These are phyloP conservation scores for Metschnikowia amazonensis DNA, from an alignment of 805 yeast genomes.

Conservation along the genomic window DNA sequence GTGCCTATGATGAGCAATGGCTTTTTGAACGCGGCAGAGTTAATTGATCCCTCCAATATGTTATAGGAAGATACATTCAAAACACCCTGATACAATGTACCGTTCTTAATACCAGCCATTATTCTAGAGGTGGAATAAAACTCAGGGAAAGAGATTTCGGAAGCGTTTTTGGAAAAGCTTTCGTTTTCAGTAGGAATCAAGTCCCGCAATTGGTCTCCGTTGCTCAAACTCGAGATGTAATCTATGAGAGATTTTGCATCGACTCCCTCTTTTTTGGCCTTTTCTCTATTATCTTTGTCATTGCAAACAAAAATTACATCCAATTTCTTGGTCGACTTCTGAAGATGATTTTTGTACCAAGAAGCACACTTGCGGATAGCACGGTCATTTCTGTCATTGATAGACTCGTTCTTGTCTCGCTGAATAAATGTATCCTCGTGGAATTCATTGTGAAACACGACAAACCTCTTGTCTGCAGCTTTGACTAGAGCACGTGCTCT, in stretches of 20 bases:
- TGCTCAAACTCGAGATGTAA: constrained; percentile 69
- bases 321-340: constrained; percentile 33
- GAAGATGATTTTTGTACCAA: constrained; percentile 71
- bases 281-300: constrained; percentile 61
- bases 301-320: constrained; percentile 65
- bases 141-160: constrained; percentile 65
- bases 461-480: constrained; percentile 73
- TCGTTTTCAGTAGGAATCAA: constrained; percentile 60
- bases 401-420: constrained; percentile 62
- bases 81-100: constrained; percentile 82
- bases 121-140: constrained; percentile 77
- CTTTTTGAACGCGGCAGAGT: constrained; percentile 66
- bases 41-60: constrained; percentile 80
- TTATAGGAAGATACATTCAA: constrained; percentile 81
- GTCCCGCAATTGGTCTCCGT: constrained; percentile 72
- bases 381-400: constrained; percentile 88
- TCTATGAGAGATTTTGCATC: constrained; percentile 55
- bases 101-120: constrained; percentile 87
- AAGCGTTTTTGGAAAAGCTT: constrained; percentile 33
- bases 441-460: constrained; percentile 93
- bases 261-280: constrained; percentile 53
- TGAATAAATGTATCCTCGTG: constrained; percentile 62
- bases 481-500: constrained; percentile 75
- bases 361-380: constrained; percentile 73
- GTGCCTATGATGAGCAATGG: constrained; percentile 82